Evolutionary conservation across 148 eudicot species (phyloP), one percentile per base, ranked within the genome.

Genomic region (Fagopyrum homotropicum): DNA sequence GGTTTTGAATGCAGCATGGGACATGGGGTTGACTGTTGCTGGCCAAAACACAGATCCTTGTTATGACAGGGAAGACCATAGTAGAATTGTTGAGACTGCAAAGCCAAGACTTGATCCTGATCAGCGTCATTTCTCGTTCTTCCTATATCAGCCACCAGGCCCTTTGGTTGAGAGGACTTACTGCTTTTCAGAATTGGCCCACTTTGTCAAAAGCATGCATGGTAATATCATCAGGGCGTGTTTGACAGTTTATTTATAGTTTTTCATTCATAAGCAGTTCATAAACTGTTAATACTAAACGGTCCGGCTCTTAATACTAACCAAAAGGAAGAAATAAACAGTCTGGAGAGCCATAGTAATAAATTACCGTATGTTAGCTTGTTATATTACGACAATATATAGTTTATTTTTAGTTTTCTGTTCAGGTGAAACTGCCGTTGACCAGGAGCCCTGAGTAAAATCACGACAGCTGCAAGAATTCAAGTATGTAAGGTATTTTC

Each of bases 21-120:
- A 90, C 75, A 70, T 74, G 66, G 92, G 89, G 57, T 75, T 88
- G 72, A 69, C 75, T 75, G 80, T 90, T 69, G 86, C 86, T 75
- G 92, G 92, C 72, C 86, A 90, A 77, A 90, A 84, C 80, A 85
- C 81, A 57, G 78, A 77, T 75, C 83, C 88, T 63, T 86, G 89
- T 77, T 85, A 79, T 80, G 90, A 88, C 75, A 86, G 84, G 80
- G 92, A 81, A 78, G 85, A 83, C 63, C 87, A 79, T 74, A 61
- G 76, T 69, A 84, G 80, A 81, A 71, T 88, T 45, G 80, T 80
- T 73, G 92, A 86, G 79, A 80, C 80, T 75, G 83, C 92, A 77
- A 90, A 84, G 78, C 96, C 95, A 64, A 85, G 84, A 68, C 82
- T 86, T 61, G 86, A 90, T 84, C 90, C 96, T 48, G 92, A 90